A percentile compares a stretch with the other conserved stretches of the same genome.
Conservation (phyloP, 129 eudicot species). For the Sambucus nigra region DNA sequence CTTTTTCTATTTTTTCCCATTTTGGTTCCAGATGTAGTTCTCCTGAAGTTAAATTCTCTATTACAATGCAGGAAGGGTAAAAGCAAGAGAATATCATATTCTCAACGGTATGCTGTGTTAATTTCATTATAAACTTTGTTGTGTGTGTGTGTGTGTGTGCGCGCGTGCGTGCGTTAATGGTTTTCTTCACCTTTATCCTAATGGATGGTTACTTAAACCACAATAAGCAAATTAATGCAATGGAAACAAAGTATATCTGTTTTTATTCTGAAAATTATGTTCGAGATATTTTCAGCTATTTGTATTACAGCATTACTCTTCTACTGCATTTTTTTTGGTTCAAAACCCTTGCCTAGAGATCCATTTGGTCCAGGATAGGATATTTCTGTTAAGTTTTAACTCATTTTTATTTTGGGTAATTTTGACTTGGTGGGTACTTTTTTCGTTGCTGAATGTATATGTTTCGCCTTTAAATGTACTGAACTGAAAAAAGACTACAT, state of each 20-base stretch:
- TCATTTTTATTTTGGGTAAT: no score
- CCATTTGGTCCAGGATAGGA: not conserved
- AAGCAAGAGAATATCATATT: conserved; percentile 10
- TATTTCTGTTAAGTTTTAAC: not conserved
- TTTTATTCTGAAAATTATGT: not conserved
- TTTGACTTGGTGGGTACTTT: not conserved
- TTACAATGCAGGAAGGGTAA: conserved; percentile 36
- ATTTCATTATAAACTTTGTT: not conserved
- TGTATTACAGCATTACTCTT: not conserved
- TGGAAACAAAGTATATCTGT: not conserved
- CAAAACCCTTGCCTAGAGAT: not conserved
- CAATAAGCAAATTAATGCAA: not conserved
- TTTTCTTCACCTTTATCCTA: no score
- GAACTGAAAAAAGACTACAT: no score
- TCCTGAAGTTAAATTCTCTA: conserved; percentile 11
- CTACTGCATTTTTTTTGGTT: not conserved
- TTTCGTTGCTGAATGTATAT: not conserved
- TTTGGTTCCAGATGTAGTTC: not conserved
- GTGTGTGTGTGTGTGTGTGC: not conserved
- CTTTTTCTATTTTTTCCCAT: not conserved
- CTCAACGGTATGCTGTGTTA: conserved; percentile 24
- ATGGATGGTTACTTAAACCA: not conserved
- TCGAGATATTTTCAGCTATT: not conserved
- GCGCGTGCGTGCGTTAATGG: no score
- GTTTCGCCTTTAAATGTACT: not conserved